Base-by-base conservation (phyloP, 495 filamentous ascomycete species). In the Lophiotrema nucula region DNA sequence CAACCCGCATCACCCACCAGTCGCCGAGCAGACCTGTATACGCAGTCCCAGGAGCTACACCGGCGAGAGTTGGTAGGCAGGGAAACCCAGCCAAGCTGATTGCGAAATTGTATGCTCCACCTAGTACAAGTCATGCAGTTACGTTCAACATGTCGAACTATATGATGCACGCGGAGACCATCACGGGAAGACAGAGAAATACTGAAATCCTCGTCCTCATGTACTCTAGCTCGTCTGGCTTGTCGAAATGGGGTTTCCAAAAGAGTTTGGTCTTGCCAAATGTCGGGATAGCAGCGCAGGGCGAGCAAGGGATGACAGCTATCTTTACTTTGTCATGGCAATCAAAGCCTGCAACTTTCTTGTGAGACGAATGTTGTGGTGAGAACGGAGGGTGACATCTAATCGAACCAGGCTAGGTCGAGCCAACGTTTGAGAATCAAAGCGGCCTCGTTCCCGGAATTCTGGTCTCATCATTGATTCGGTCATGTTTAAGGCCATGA, bases 101-200 rank as follows among this genome's bases (percentile, higher is more conserved):
- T 5, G 73, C 72, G 41, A 75, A 78, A 48, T 80, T 79, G 55
- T 88, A 88, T 0, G 85, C 56, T 15, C 65, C 73, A 12, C 77
- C 75, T 3, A 87, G 72, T 50, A 86, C 82, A 8, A 86, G 73
- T 0, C 83, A 86, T 0, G 81, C 72, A 0, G 84, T 87, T 18
- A 76, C 84, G 58, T 86, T 86, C 27, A 87, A 69, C 31, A 87
- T 81, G 62, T 86, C 86, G 73, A 86, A 86, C 70, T 87, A 87
- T 8, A 77, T 81, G 63, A 87, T 85, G 25, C 85, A 84, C 24
- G 83, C 79, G 54, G 84, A 87, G 54, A 83, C 83, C 19, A 87
- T 80, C 2, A 85, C 81, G 0, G 83, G 84, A 72, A 84, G 73
- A n/a, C 53, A 65, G 23, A 84, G 23, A 77, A 81, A 66, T 72